These are phyloP conservation scores for Emiliania huxleyi DNA, from an alignment of 78 protist species.

Conservation along the genomic window DNA sequence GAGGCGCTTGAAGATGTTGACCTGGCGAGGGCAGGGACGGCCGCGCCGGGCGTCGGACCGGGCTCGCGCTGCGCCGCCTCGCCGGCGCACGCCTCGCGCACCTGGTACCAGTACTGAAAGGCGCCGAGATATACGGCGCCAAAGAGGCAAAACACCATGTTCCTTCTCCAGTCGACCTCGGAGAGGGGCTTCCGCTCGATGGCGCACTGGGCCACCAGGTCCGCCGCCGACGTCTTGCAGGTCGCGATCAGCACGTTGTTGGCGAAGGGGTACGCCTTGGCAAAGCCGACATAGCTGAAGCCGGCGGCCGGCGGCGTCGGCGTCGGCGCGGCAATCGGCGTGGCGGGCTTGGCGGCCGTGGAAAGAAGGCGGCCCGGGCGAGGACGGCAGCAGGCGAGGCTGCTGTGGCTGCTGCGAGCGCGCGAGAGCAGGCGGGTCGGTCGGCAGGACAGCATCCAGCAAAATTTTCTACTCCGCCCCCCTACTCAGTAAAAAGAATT, in stretches of 20 bases:
- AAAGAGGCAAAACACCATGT: background rate
- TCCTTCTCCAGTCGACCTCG: conserved; percentile 2
- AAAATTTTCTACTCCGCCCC: no score
- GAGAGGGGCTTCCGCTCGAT: background rate
- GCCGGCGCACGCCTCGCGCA: background rate
- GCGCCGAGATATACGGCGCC: background rate
- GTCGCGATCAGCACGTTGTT: background rate
- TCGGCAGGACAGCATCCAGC: no score
- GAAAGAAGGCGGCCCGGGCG: no score
- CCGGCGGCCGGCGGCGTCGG: background rate
- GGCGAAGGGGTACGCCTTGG: background rate
- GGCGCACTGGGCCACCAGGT: background rate
- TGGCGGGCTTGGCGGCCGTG: no score
- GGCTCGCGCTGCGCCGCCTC: background rate
- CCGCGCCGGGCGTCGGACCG: background rate
- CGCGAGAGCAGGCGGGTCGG: no score
- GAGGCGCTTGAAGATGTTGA: background rate
- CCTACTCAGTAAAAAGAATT: no score
- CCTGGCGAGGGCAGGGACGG: no score
- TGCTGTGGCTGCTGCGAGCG: no score
- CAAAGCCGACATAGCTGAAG: background rate
- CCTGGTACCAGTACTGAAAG: conserved; percentile 15
- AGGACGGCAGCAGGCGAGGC: no score
- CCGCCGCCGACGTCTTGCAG: background rate
- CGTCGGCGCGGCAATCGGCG: background rate